Evolutionary conservation across 2,329 filamentous ascomycete genomes (phyloP), one percentile per base, ranked within the genome.

Genomic region (Falciphora oryzae): DNA sequence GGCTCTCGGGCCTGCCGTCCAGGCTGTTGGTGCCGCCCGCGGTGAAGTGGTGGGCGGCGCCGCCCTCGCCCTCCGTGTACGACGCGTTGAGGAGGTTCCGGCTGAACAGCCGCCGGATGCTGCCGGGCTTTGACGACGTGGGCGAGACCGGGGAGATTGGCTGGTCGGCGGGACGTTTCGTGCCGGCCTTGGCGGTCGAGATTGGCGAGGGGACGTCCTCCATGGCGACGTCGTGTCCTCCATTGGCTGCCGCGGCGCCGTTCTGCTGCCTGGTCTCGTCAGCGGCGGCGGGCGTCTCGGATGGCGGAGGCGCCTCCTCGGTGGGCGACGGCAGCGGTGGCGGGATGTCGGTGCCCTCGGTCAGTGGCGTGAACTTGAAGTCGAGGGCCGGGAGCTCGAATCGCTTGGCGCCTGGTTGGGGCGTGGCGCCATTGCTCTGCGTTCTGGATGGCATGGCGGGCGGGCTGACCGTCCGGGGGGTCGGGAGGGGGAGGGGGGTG

Each of bases 341-440:
- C 58, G 85, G 85, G 68, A 87, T 87, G 71, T 84, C 72, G 72
- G 85, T 87, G 64, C 85, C 85, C 57, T 87, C 84, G 58, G 85
- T 87, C 71, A 87, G 77, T 60, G 81, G 84, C 66, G 80, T 79
- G 69, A 86, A 85, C 68, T 85, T 81, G 75, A 87, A 80, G 67
- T 87, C 77, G 66, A 87, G 79, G 60, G 79, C 80, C 11, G 85
- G 85, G 65, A 87, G 80, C 75, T 86, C 82, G 68, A 87, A 87
- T 28, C 73, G 72, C 66, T 73, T 75, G 61, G 63, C 60, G 25
- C 69, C 57, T 29, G 66, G 59, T 18, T 65, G 53, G 57, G 67
- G 65, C 59, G 67, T 65, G 29, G 65, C 67, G 64, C 68, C 65
- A 59, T 70, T 63, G 28, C 22, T 58, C 27, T 27, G 70, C 59